A percentile compares a stretch with the other conserved stretches of the same genome.
Evolutionary conservation across 306 rosid species (phyloP).

Genomic region (Cucumis cinereus): DNA sequence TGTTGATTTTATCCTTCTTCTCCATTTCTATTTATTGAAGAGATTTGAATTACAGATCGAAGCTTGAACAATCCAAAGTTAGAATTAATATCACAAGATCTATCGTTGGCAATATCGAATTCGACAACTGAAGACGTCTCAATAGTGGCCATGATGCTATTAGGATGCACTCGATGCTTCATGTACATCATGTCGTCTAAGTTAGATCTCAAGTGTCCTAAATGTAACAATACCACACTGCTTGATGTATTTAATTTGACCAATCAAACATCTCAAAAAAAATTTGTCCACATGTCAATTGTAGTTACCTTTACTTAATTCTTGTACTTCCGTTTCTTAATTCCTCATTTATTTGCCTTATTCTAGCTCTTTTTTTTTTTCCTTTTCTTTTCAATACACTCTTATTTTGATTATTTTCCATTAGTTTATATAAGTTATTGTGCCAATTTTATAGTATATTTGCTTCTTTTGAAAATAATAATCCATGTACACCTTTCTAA

Average conservation of each 20-base stretch:
- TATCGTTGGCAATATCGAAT: neutral
- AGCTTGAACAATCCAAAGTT: neutral
- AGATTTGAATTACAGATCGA: neutral
- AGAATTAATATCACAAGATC: neutral
- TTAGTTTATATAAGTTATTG: neutral
- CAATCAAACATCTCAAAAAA: neutral
- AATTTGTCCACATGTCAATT: neutral
- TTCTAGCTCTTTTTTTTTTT: neutral
- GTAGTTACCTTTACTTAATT: neutral
- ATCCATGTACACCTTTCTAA: neutral
- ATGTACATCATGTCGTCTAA: slow-evolving; percentile 80
- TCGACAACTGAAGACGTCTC: slow-evolving; percentile 35
- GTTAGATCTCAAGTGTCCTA: slow-evolving; percentile 68
- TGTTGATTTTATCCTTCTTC: neutral
- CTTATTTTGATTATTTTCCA: neutral
- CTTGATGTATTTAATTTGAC: slow-evolving; percentile 33
- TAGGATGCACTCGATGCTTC: slow-evolving; percentile 76
- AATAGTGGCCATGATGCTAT: slow-evolving; percentile 51
- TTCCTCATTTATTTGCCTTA: neutral
- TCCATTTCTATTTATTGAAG: neutral
- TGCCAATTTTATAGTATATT: neutral
- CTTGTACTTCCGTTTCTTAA: neutral
- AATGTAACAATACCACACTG: slow-evolving; percentile 69
- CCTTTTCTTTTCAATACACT: neutral
- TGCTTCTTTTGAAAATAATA: neutral